Evolutionary conservation across 495 filamentous ascomycete genomes (phyloP), one percentile per base, ranked within the genome.

Genomic region (Xylaria palmicola): DNA sequence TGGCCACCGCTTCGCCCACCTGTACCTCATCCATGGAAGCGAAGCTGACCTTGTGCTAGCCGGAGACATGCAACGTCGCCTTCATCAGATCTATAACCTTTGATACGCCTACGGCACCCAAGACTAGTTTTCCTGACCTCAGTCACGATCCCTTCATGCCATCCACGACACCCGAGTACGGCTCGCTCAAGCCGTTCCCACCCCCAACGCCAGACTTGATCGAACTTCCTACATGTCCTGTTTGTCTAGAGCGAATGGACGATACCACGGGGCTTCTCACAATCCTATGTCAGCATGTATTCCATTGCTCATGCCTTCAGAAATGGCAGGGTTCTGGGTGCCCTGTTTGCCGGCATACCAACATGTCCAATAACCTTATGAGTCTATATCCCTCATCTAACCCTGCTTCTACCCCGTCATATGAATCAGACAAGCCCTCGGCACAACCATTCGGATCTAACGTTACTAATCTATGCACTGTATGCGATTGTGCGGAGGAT

Each of bases 161-260:
- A 44, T 65, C 82, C 26, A 71, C 81, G 15, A 74, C 80, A 3
- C 71, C 81, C 19, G 63, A 74, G n/a, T 72, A 77, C n/a, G 77
- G 79, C 60, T 81, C 84, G 15, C 82, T 88, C 7, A 96, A 91
- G 71, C 94, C 94, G 0, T 85, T 93, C 17, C 91, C 94, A 1
- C 94, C 94, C 20, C 95, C 93, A 9, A 97, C 94, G 2, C 92
- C 93, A 0, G 85, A 90, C 17, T 81, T 98, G 10, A 79, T 96
- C 59, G 94, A 98, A 74, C 81, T 98, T 1, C 94, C 94, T 4
- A 98, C 95, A 2, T 98, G 94, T 63, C 91, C 95, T 1, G 95
- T 98, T 13, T 98, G 94, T 65, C 83, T 98, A 12, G 94, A 98
- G 75, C 88, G 94, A 34, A 98, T 98, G 94, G 94, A 98, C 65